Evolutionary conservation across 257 asterid species (phyloP), one percentile per base, ranked within the genome.

Genomic region (Solanum corneliomulleri): DNA sequence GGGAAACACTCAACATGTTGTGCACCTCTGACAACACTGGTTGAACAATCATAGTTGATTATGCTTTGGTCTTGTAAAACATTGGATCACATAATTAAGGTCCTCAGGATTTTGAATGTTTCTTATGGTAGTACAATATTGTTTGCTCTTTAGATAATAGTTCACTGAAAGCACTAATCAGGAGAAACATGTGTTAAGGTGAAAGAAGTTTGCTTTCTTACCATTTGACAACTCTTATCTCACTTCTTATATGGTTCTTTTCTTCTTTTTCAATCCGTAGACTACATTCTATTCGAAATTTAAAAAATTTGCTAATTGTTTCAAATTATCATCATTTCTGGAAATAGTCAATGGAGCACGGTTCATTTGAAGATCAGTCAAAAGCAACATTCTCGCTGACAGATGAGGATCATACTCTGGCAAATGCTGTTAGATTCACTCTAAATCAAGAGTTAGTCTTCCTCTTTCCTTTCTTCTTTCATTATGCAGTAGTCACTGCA

Each of bases 361-460:
- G 96, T 7, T 90, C 96, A 1, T 74, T 87, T 74, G 88, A 93
- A 70, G 98, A 94, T 92, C 93, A 78, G 72, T 90, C 98, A 27
- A 94, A 94, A 76, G 93, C 95, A 2, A 96, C 99, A 1, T 96
- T 95, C 91, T 92, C 99, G 0, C 88, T 95, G 82, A 90, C 94
- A 3, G 95, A 94, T 18, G 98, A 97, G 92, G 98, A 94, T 90
- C 98, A 97, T 87, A 95, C 99, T 9, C 93, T 95, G 12, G 96
- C 98, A 49, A 97, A 95, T 89, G 91, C 99, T 31, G 80, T 95
- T 25, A 92, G 98, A 93, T 94, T 90, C 83, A 68, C 89, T n/a
- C 94, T 97, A 58, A 97, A 95, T 92, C 96, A 94, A 94, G 99
- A 96, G 98, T 95, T 52, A 91, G 98, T 37, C 21, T 21, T 72